Conservation (phyloP, 1,284 basidiomycete species). For the Meira nashicola region DNA sequence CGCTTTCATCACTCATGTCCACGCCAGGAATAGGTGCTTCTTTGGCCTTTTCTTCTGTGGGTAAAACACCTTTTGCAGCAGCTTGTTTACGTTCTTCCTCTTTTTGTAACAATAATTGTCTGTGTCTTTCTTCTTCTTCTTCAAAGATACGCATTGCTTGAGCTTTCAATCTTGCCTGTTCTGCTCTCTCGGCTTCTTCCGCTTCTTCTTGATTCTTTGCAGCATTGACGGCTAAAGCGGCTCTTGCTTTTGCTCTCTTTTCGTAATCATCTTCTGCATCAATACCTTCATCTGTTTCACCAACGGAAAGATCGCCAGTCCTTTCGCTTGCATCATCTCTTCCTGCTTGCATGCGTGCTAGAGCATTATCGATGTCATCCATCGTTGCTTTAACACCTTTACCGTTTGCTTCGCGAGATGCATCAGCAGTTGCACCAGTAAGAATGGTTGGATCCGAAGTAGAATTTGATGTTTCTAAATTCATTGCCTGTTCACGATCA, state of each 20-base stretch:
- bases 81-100: constrained; percentile 34
- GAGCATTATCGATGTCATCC: constrained; percentile 50
- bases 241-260: constrained; percentile 34
- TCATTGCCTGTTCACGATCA: constrained; percentile 34
- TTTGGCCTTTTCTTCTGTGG: constrained; percentile 23
- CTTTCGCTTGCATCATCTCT: constrained; percentile 22
- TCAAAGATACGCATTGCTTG: constrained; percentile 39
- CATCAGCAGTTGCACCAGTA: constrained; percentile 6
- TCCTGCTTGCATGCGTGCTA: constrained; percentile 36
- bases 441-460: neutral
- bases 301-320: constrained; percentile 20
- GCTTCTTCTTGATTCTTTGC: constrained; percentile 36
- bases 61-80: constrained; percentile 27
- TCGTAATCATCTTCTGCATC: constrained; percentile 26
- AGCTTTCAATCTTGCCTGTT: constrained; percentile 29
- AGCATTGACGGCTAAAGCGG: constrained; percentile 48
- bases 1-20: constrained; percentile 50
- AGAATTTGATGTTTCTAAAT: constrained; percentile 15
- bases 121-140: constrained; percentile 40
- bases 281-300: constrained; percentile 22
- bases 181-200: constrained; percentile 28
- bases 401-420: constrained; percentile 13
- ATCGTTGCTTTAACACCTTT: constrained; percentile 48
- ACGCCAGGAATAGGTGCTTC: constrained; percentile 41
- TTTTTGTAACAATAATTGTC: constrained; percentile 29